These are phyloP conservation scores for Nepenthes gracilis DNA, from an alignment of 148 eudicot genomes.

Conservation along the genomic window DNA sequence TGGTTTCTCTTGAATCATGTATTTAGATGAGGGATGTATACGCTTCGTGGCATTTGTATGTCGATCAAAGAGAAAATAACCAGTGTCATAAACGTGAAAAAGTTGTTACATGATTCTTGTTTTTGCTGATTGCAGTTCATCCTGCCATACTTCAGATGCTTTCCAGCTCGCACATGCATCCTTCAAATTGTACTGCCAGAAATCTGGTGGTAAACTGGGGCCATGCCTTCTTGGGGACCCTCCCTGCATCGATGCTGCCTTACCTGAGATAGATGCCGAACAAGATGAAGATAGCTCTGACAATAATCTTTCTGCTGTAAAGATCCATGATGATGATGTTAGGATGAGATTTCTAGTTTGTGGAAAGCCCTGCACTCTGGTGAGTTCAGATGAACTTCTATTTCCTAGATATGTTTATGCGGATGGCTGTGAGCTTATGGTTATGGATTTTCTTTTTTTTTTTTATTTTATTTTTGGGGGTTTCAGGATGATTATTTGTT, in stretches of 20 bases:
- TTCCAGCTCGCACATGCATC: constrained; percentile 90
- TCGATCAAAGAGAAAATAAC: too few species aligned
- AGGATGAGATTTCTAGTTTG: constrained; percentile 71
- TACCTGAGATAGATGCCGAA: constrained; percentile 48
- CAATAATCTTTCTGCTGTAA: constrained; percentile 55
- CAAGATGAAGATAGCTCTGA: constrained; percentile 57
- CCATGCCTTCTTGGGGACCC: constrained; percentile 80
- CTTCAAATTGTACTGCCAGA: constrained; percentile 52
- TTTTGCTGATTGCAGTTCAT: constrained; percentile 44
- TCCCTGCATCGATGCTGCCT: constrained; percentile 52
- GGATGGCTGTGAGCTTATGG: background rate
- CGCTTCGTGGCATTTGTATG: too few species aligned
- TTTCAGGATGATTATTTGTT: constrained; percentile 65
- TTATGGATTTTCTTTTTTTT: background rate
- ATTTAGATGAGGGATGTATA: too few species aligned
- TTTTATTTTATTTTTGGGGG: background rate
- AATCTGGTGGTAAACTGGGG: constrained; percentile 33
- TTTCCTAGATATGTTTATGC: constrained; percentile 7
- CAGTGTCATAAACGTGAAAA: too few species aligned
- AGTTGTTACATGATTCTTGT: background rate
- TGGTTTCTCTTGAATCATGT: too few species aligned
- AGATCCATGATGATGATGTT: constrained; percentile 82
- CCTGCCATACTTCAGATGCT: constrained; percentile 91
- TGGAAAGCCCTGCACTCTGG: constrained; percentile 57
- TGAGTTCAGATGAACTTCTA: constrained; percentile 20